Conservation (phyloP, 2,329 filamentous ascomycete genomes). For the Huntiella abstrusa region DNA sequence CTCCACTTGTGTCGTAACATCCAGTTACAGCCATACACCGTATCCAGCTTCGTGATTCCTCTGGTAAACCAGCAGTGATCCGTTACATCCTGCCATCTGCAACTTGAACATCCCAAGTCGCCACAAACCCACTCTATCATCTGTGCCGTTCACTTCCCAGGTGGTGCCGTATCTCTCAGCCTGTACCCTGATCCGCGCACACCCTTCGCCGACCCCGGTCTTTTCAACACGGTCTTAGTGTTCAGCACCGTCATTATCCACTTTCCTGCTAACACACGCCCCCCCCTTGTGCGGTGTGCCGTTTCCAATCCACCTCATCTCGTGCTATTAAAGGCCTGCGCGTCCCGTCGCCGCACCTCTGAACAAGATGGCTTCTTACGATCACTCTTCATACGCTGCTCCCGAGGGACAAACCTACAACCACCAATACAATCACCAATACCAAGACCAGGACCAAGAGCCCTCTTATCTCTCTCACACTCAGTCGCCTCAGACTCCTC, state of each 20-base stretch:
- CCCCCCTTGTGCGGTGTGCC: not conserved
- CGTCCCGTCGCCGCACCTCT: conserved; percentile 4
- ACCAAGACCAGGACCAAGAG: not conserved
- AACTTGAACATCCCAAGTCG: too few species aligned
- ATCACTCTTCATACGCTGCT: conserved; percentile 6
- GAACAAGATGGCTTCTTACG: conserved; percentile 11
- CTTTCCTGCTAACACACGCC: not conserved
- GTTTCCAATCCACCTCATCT: not conserved
- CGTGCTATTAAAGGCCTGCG: conserved; percentile 11
- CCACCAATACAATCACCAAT: conserved; percentile 12
- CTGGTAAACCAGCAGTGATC: too few species aligned
- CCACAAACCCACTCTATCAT: too few species aligned
- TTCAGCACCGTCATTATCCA: not conserved
- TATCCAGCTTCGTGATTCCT: too few species aligned
- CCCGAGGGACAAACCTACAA: conserved; percentile 10
- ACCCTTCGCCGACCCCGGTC: not conserved
- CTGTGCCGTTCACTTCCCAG: not conserved
- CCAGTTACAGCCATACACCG: too few species aligned
- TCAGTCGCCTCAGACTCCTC: too few species aligned
- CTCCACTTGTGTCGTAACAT: too few species aligned
- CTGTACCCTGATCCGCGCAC: conserved; percentile 6
- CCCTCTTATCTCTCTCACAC: too few species aligned
- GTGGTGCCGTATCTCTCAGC: conserved; percentile 9
- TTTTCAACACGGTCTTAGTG: not conserved
- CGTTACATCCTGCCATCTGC: too few species aligned